Evolutionary conservation across 129 eudicot species (phyloP), one percentile per base, ranked within the genome.

Genomic region (Artemisia tridentata): DNA sequence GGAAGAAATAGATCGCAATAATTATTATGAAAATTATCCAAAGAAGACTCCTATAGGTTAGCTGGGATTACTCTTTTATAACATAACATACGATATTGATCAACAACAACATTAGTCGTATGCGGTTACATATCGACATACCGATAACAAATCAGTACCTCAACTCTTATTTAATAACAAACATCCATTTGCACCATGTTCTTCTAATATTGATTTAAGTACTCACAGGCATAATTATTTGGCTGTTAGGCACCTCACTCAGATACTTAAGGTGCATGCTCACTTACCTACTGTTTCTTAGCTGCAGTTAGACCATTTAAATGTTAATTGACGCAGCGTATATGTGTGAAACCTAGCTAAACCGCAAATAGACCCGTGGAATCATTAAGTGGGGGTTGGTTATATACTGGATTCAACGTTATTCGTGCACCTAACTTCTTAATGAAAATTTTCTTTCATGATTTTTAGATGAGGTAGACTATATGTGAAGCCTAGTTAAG

Each of bases 21-120:
- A 66, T 47, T 66, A 23, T 11, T 25, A 50, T 23, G 50, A 67
- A 49, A 45, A 49, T 48, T 50, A 67, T 48, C 58, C 43, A 67
- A 17, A 47, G 1, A 67, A 23, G 61, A 67, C 59, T 20, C 10
- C 2, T 49, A 25, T 49, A 67, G 47, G 21, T 8, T 62, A 20
- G 60, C 13, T 49, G 11, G 56, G 43, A 13, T 50, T 49, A 5
- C 14, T 23, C 46, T 38, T 67, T 23, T 23, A 23, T 23, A 23
- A 23, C 27, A 23, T 17, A 25, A 67, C 43, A 4, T 50, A 12
- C 49, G 47, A 49, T 10, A 67, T 11, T 34, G 27, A 23, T 23
- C 20, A 27, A 19, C 17, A 50, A 66, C 17, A 13, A 18, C 7
- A 9, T 2, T 56, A 56, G 20, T 16, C 8, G 4, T 56, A 25